Percentiles rank a stretch among this genome's conserved stretches.
These are phyloP conservation scores for Fusarium abutilonis DNA, from an alignment of 2,329 filamentous ascomycete species.

Conservation along the genomic window DNA sequence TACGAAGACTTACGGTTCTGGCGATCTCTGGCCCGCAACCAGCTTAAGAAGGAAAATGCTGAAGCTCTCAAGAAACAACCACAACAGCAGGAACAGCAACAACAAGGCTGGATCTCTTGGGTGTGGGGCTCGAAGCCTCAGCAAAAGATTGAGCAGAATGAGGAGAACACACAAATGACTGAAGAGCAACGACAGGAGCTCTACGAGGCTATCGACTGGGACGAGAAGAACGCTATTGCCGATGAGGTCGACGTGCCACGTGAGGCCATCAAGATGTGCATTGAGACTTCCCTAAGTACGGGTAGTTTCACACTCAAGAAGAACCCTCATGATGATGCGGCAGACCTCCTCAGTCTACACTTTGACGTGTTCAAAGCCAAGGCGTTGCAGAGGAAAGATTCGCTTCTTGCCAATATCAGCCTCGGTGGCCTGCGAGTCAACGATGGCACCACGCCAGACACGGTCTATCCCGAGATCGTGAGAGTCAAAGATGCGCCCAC, in stretches of 20 bases:
- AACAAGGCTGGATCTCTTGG: constrained; percentile 92
- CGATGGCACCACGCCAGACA: constrained; percentile 92
- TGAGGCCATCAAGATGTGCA: constrained; percentile 90
- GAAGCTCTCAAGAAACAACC: constrained; percentile 77
- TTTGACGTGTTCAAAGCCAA: constrained; percentile 96
- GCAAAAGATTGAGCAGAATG: constrained; percentile 63
- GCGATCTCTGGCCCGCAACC: constrained; percentile 91
- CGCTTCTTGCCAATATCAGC: constrained; percentile 85
- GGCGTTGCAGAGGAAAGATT: constrained; percentile 88
- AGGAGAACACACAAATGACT: constrained; percentile 86
- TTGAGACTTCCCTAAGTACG: constrained; percentile 92
- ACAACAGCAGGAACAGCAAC: constrained; percentile 68
- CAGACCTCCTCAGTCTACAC: constrained; percentile 87
- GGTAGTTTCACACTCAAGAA: constrained; percentile 95
- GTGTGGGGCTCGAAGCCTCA: constrained; percentile 84
- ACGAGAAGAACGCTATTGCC: constrained; percentile 90
- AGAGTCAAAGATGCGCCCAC: constrained; percentile 87
- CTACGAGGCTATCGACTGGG: constrained; percentile 97
- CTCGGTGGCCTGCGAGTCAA: constrained; percentile 94
- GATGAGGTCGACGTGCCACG: constrained; percentile 89
- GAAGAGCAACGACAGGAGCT: constrained; percentile 96
- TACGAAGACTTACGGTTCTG: constrained; percentile 99
- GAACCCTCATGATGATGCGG: constrained; percentile 66
- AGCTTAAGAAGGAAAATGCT: constrained; percentile 94
- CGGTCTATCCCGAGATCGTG: constrained; percentile 93